These are phyloP conservation scores for Chlorella sp. DNA, from an alignment of 139 green algal species.

Conservation along the genomic window DNA sequence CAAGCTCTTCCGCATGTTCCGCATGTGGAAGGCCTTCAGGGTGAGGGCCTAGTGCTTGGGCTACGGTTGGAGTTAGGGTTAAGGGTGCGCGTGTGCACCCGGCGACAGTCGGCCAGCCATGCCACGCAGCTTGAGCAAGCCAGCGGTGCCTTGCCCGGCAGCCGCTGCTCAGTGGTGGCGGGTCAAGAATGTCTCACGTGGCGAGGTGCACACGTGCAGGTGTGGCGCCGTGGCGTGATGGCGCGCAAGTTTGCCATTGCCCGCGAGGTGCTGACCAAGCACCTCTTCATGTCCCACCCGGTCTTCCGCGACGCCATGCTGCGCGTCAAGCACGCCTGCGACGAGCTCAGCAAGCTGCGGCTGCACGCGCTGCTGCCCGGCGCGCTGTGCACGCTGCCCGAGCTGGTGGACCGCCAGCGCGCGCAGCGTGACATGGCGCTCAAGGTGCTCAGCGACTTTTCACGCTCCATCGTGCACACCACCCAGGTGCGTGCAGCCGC, in stretches of 20 bases:
- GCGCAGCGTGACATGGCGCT: slow-evolving; percentile 1
- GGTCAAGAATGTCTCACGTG: too few species aligned
- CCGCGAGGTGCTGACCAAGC: slow-evolving; percentile 29
- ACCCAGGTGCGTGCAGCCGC: slow-evolving; percentile 6
- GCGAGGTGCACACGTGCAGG: slow-evolving; percentile 34
- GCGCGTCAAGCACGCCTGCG: slow-evolving; percentile 6
- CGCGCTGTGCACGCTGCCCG: slow-evolving; percentile 28
- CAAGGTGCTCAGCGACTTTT: slow-evolving; percentile 24
- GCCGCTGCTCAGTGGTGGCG: too few species aligned
- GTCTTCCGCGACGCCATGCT: slow-evolving; percentile 31
- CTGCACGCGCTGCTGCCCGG: slow-evolving; percentile 35
- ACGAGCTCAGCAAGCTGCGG: slow-evolving; percentile 16
- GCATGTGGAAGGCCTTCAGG: slow-evolving; percentile 31
- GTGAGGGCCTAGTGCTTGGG: slow-evolving; percentile 3
- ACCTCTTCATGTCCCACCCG: slow-evolving; percentile 51
- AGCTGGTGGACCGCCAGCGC: slow-evolving; percentile 16
- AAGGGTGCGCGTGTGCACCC: too few species aligned
- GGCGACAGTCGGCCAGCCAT: too few species aligned
- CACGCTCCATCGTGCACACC: slow-evolving; percentile 11
- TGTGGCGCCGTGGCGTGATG: slow-evolving; percentile 45
- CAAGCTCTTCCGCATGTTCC: slow-evolving; percentile 34
- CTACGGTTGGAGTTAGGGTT: too few species aligned
- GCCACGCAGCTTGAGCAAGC: too few species aligned
- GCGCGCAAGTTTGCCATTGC: slow-evolving; percentile 27
- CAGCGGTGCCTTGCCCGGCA: too few species aligned